Conservation (phyloP, 164 flowering plant genomes). For the Tinospora cordifolia region DNA sequence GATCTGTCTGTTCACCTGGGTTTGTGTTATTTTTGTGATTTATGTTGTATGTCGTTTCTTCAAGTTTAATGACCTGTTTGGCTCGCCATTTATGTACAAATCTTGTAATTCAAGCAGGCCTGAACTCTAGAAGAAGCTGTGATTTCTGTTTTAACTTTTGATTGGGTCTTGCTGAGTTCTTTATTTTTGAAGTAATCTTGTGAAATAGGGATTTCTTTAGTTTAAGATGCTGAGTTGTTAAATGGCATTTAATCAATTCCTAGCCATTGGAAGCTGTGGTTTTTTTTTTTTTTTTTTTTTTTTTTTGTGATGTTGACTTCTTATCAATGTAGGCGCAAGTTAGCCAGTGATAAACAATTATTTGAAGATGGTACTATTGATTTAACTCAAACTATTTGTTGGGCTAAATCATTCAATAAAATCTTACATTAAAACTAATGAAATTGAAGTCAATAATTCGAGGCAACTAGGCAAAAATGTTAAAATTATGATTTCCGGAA, state of each 20-base stretch:
- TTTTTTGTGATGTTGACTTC: neutral
- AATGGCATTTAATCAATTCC: constrained; percentile 10
- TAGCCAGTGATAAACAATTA: neutral
- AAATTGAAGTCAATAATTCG: neutral
- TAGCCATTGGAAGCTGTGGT: constrained; percentile 6
- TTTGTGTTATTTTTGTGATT: constrained; percentile 3
- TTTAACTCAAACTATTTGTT: neutral
- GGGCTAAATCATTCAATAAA: neutral
- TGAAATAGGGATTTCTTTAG: neutral
- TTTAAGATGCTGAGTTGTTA: neutral
- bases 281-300: too few species aligned
- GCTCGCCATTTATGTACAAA: neutral
- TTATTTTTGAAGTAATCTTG: neutral
- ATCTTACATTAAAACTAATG: neutral
- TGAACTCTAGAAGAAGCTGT: neutral
- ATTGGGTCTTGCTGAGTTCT: neutral
- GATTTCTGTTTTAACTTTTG: neutral
- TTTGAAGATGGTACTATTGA: constrained; percentile 1
- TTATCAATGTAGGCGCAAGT: neutral
- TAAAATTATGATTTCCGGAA: neutral
- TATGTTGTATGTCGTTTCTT: neutral
- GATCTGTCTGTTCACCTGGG: constrained; percentile 1
- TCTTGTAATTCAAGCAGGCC: constrained; percentile 2
- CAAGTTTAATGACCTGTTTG: neutral
- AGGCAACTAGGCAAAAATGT: neutral